These are phyloP conservation scores for Paecilomyces formosus DNA, from an alignment of 2,329 filamentous ascomycete species.

Conservation along the genomic window DNA sequence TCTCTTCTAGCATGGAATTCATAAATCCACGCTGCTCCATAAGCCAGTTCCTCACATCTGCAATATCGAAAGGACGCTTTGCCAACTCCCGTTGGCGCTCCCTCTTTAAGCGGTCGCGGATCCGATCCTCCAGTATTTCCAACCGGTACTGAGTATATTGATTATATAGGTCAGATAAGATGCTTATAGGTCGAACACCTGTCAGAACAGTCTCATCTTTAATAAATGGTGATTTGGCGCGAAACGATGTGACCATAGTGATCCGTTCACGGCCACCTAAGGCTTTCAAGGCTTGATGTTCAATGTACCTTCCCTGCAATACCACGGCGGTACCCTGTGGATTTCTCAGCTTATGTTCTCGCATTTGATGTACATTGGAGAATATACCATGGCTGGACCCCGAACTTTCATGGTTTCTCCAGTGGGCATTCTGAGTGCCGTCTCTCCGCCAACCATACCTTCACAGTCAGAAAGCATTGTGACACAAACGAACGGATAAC, in stretches of 20 bases:
- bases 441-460: conserved; percentile 59
- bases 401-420: conserved; percentile 39
- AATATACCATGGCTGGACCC: conserved; percentile 35
- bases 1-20: background rate
- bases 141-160: conserved; percentile 54
- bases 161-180: conserved; percentile 48
- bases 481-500: conserved; percentile 64
- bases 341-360: background rate
- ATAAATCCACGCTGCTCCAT: background rate
- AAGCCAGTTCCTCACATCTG: background rate
- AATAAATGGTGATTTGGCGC: conserved; percentile 46
- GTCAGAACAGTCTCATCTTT: conserved; percentile 52
- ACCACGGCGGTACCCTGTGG: conserved; percentile 42
- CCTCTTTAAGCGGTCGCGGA: background rate
- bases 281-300: conserved; percentile 53
- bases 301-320: conserved; percentile 58
- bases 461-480: conserved; percentile 58
- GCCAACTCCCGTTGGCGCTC: background rate
- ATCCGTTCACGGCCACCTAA: conserved; percentile 53
- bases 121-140: conserved; percentile 20
- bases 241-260: conserved; percentile 56
- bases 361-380: too few species aligned
- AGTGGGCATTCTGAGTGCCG: conserved; percentile 48
- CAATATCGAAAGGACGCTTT: background rate
- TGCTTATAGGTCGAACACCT: conserved; percentile 49